phyloP scores from a whole-genome alignment of 1,284 basidiomycete genomes.

The Fomitopsis palustris region DNA sequence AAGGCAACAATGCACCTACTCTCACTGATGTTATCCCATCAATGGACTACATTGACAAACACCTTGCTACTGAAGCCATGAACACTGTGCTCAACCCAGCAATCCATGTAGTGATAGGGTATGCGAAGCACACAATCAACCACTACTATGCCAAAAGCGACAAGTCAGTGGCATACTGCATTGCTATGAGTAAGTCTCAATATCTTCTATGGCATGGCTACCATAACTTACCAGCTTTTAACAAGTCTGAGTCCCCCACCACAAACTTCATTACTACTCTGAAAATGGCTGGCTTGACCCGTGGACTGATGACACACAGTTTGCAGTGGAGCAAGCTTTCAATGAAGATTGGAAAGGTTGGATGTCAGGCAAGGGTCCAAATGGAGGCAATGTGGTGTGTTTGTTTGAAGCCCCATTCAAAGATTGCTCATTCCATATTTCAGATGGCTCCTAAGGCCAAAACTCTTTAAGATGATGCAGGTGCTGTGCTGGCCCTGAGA shows the following conservation, averaged over 20 bases:
- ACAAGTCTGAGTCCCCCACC: slow-evolving; percentile 29
- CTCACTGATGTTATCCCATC: slow-evolving; percentile 30
- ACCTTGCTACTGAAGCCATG: slow-evolving; percentile 14
- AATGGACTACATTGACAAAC: slow-evolving; percentile 31
- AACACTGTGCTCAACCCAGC: neutral
- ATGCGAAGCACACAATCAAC: slow-evolving; percentile 22
- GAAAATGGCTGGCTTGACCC: slow-evolving; percentile 18
- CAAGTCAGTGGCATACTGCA: slow-evolving; percentile 22
- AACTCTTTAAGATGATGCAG: too few relatives aligned
- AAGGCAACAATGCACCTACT: slow-evolving; percentile 11
- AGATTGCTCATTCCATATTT: too few relatives aligned
- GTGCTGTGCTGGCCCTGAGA: too few relatives aligned
- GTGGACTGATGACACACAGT: neutral
- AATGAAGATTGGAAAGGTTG: neutral
- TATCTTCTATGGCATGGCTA: neutral
- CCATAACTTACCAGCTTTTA: neutral
- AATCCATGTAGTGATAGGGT: slow-evolving; percentile 15
- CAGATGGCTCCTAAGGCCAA: too few relatives aligned
- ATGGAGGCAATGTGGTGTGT: too few relatives aligned
- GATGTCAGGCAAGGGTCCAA: neutral
- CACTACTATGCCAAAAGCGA: slow-evolving; percentile 27
- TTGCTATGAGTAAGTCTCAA: slow-evolving; percentile 27
- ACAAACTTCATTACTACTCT: slow-evolving; percentile 31
- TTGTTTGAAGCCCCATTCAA: too few relatives aligned
- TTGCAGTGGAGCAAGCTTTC: neutral